These are phyloP conservation scores for Fusarium sp. DNA, from an alignment of 2,329 filamentous ascomycete genomes.

Conservation along the genomic window DNA sequence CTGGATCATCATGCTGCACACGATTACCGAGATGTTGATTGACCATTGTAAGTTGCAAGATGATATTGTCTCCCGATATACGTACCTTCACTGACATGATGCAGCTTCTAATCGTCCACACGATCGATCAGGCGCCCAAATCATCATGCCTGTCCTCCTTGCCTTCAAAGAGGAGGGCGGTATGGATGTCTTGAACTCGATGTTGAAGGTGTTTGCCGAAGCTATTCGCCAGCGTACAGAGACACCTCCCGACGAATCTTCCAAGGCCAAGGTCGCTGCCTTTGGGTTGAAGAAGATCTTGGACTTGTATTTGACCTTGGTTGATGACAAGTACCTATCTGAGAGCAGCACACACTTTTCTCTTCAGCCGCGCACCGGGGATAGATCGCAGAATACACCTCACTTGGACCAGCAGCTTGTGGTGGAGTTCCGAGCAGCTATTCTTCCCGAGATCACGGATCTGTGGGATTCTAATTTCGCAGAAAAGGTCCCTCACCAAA, in stretches of 20 bases:
- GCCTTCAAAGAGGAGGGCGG: slow-evolving; percentile 88
- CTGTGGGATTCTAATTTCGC: slow-evolving; percentile 90
- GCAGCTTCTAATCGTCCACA: slow-evolving; percentile 54
- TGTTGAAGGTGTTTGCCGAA: slow-evolving; percentile 74
- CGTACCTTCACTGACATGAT: slow-evolving; percentile 39
- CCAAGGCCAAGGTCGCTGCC: slow-evolving; percentile 62
- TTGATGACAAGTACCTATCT: slow-evolving; percentile 81
- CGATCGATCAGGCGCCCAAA: slow-evolving; percentile 63
- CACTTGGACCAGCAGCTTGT: slow-evolving; percentile 78
- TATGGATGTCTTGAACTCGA: slow-evolving; percentile 77
- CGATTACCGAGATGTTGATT: slow-evolving; percentile 82
- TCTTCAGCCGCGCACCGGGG: slow-evolving; percentile 54
- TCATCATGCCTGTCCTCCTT: slow-evolving; percentile 82
- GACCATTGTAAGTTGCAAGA: slow-evolving; percentile 65
- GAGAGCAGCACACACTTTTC: slow-evolving; percentile 75
- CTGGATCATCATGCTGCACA: slow-evolving; percentile 83
- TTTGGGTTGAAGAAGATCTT: slow-evolving; percentile 84
- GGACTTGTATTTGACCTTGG: slow-evolving; percentile 81
- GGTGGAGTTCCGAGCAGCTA: slow-evolving; percentile 84
- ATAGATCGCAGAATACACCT: slow-evolving; percentile 55
- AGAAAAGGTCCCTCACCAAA: slow-evolving; percentile 81
- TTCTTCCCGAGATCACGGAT: slow-evolving; percentile 79
- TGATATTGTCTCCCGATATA: not conserved
- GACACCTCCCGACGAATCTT: slow-evolving; percentile 61
- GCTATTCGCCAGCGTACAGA: slow-evolving; percentile 46